Evolutionary conservation across 2,329 filamentous ascomycete species (phyloP).

Genomic region (Diaporthe sp.): DNA sequence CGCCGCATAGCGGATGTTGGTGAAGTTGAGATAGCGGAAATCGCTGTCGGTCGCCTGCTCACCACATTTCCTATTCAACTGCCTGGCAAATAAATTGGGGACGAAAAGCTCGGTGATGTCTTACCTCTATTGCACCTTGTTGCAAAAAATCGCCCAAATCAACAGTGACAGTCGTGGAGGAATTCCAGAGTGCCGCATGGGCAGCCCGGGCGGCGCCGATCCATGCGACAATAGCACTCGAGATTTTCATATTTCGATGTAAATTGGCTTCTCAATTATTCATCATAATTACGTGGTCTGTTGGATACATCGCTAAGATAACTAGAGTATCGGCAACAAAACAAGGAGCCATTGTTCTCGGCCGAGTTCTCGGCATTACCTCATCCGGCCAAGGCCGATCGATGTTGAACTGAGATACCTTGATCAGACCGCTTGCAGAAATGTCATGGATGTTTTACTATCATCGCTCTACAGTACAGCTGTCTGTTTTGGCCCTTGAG

Average conservation of each 20-base stretch:
- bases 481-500: neutral
- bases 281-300: neutral
- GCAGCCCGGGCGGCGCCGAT: neutral
- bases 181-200: neutral
- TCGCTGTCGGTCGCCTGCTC: neutral
- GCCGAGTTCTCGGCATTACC: neutral
- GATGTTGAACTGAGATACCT: neutral
- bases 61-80: neutral
- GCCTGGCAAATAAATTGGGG: neutral
- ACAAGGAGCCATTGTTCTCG: neutral
- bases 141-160: neutral
- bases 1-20: constrained; percentile 1
- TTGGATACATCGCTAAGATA: neutral
- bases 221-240: neutral
- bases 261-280: neutral
- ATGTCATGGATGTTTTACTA: neutral
- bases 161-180: neutral
- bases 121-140: neutral
- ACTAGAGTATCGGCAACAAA: neutral
- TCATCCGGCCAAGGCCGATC: neutral
- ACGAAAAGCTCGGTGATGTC: neutral
- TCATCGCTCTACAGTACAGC: neutral
- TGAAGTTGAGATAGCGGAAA: neutral
- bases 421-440: neutral
- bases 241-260: neutral